Evolutionary conservation across 1,284 basidiomycete genomes (phyloP).

Genomic region (Mycena sp.): DNA sequence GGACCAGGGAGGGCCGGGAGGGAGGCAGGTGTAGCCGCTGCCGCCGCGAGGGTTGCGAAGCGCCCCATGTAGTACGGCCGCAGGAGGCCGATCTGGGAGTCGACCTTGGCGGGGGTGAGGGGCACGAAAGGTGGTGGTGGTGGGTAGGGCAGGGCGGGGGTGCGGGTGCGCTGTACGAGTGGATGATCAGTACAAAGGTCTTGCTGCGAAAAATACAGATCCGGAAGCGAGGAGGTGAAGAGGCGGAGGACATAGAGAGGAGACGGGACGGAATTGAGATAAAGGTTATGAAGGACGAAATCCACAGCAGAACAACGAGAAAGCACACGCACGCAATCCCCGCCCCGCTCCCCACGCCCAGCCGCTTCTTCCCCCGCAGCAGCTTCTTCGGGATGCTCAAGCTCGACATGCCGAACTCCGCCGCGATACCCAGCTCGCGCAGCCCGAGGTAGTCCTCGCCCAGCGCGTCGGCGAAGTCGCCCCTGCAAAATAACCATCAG

Average conservation of each 20-base stretch:
- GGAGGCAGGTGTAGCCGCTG: conserved; percentile 27
- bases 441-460: conserved; percentile 96
- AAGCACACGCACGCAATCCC: conserved; percentile 57
- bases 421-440: conserved; percentile 88
- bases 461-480: conserved; percentile 87
- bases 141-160: conserved; percentile 85
- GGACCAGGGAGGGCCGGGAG: conserved; percentile 26
- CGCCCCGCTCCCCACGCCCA: conserved; percentile 40
- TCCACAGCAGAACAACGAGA: conserved; percentile 1
- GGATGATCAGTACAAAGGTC: conserved; percentile 44
- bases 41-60: conserved; percentile 53
- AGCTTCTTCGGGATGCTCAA: conserved; percentile 84
- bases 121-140: conserved; percentile 85
- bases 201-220: too few relatives aligned
- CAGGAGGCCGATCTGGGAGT: conserved; percentile 87
- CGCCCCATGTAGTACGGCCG: conserved; percentile 78
- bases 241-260: neutral
- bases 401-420: conserved; percentile 84
- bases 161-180: conserved; percentile 48
- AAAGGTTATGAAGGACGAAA: neutral
- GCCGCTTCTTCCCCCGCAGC: conserved; percentile 71
- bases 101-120: conserved; percentile 70
- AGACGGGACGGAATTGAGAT: conserved; percentile 13
- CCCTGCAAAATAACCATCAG: conserved; percentile 52
- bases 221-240: neutral